Base-by-base conservation (phyloP, 75 land plant species). In the Ceratopteris richardii region DNA sequence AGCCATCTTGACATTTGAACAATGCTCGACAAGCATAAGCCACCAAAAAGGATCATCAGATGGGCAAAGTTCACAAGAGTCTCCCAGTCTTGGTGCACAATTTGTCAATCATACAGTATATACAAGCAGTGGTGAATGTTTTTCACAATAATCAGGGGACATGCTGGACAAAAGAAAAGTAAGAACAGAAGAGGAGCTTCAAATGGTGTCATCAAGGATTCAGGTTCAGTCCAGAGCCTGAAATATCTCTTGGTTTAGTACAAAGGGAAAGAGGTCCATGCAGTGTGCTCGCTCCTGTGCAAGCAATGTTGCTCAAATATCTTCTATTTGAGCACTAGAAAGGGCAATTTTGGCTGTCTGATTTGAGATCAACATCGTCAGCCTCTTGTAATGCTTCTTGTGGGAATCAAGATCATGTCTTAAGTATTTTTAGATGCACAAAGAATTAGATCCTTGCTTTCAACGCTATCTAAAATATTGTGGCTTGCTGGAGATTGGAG, bases 251-350 rank as follows among this genome's bases (percentile, higher is more conserved):
- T 75, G 98, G 98, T 18, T 76, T 94, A 28, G 98, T 94, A 67
- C 96, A 94, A 70, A 80, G 76, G 74, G 96, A 94, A 69, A 96
- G 98, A 13, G 98, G 98, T 29, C 98, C 98, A 24, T 94, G 98
- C 73, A 96, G 98, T 50, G 98, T 94, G 5, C 76, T 94, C 60
- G 85, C 96, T 44, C 69, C 98, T 37, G 75, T 94, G 58, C 98
- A 89, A 96, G 98, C 98, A 29, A 73, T 73, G 58, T 80, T 94
- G 54, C 81, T 94, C 33, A 94, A 94, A 44, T 69, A 89, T 62
- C 80, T 94, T 44, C 66, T 94, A 50, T 94, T 94, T 80, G 57
- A 31, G 28, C 57, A 57, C 31, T 5, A 17, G 10, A 39, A 14
- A 57, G 3, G 7, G 3, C 37, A 33, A 33, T 3, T 4, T 4